These are phyloP conservation scores for Plasmodium relictum DNA, from an alignment of 169 alveolate genomes.

Conservation along the genomic window DNA sequence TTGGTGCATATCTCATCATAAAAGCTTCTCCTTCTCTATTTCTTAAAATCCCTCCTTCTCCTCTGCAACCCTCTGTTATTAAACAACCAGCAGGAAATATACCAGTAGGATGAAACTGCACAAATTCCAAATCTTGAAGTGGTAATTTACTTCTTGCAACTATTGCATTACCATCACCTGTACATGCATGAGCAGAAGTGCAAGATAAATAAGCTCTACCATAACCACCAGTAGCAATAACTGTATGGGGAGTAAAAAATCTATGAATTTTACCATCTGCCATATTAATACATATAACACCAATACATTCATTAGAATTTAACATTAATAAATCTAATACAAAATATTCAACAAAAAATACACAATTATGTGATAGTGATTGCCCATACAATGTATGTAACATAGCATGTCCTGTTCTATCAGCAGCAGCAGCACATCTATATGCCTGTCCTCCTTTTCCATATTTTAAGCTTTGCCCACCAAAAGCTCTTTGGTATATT, in stretches of 20 bases:
- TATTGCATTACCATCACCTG: conserved; percentile 97
- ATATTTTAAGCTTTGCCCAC: conserved; percentile 96
- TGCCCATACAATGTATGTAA: conserved; percentile 97
- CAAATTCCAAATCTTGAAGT: conserved; percentile 97
- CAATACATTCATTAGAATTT: conserved; percentile 91
- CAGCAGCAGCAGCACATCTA: conserved; percentile 99
- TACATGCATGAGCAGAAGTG: conserved; percentile 99
- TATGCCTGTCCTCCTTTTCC: conserved; percentile 99
- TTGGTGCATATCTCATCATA: conserved; percentile 96
- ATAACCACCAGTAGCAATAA: conserved; percentile 98
- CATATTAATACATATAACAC: conserved; percentile 95
- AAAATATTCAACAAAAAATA: conserved; percentile 97
- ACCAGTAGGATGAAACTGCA: conserved; percentile 99
- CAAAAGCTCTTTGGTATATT: conserved; percentile 98
- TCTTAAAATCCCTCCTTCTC: conserved; percentile 99
- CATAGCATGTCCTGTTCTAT: conserved; percentile 99
- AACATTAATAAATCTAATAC: conserved; percentile 96
- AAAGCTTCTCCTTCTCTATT: conserved; percentile 97
- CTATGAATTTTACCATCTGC: conserved; percentile 97
- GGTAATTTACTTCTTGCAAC: conserved; percentile 96
- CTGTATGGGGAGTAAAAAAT: conserved; percentile 95
- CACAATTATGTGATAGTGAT: conserved; percentile 93
- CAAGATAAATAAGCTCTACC: conserved; percentile 98
- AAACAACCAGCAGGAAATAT: conserved; percentile 97
- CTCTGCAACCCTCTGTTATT: conserved; percentile 99